Base-by-base conservation (phyloP, 1,139 yeast genomes). In the Scheffersomyces titani region DNA sequence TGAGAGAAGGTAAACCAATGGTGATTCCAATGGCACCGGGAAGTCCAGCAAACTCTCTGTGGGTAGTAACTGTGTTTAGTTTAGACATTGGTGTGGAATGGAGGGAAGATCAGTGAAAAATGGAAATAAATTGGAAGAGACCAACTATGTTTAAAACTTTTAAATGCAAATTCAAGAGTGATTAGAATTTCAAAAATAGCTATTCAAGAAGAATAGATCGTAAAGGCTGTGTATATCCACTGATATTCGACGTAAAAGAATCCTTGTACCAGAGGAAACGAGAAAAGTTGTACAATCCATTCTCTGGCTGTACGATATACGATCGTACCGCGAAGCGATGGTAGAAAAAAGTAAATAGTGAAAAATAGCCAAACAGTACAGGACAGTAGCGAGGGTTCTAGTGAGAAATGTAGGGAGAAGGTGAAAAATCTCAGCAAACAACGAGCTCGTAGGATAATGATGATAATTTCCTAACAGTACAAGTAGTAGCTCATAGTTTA, bases 21-120 rank as follows among this genome's bases (percentile, higher is more conserved):
- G 94, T 77, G 55, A 94, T 84, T 5, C 80, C 82, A 3, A 85
- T 52, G 0, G 96, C 92, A 3, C 99, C 99, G 0, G 83, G 72
- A 7, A 83, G 73, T 0, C 99, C 99, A 45, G 82, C 79, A 72
- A 94, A 94, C 71, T 94, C 98, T 58, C 77, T 76, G 54, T 87
- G 84, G 11, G 72, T 78, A 0, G 98, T 91, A 51, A 64, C 71
- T 3, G 98, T 98, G 67, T 93, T 93, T 62, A 91, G 72, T 54
- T 53, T 62, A 20, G 63, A 46, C 40, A 30, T 30, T 30, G 40
- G 40, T 3, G 40, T 30, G 40, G 13, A 30, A 30, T 30, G 16
- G 40, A 30, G 2, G 6, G 24, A 22, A 22, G 24, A 22, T 22
- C 24, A 11, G 13, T 30, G 40, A 30, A 30, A 30, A 30, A 11